Conservation (phyloP, 164 flowering plant species). For the Annona squamosa region DNA sequence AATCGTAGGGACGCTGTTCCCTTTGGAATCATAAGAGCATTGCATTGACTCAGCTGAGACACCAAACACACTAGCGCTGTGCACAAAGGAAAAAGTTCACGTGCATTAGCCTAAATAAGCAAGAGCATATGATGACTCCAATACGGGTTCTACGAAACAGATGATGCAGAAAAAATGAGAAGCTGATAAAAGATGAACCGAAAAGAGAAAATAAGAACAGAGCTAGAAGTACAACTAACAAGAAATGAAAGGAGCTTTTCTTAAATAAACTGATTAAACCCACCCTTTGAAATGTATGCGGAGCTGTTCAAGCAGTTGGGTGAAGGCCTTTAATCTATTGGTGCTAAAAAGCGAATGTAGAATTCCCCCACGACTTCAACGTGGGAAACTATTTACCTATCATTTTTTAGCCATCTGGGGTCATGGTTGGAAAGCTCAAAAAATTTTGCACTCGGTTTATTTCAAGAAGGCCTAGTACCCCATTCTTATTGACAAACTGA, state of each 20-base stretch:
- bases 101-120: neutral
- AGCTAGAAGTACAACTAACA: neutral
- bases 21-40: constrained; percentile 69
- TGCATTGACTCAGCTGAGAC: constrained; percentile 97
- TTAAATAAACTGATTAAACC: neutral
- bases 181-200: neutral
- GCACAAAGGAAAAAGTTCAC: constrained; percentile 1
- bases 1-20: constrained; percentile 88
- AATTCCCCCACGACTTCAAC: neutral
- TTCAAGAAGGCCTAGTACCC: no score
- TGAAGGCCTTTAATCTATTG: neutral
- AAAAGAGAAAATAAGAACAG: neutral
- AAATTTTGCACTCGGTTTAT: no score
- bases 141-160: neutral
- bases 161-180: neutral
- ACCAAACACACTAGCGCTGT: constrained; percentile 88
- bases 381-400: neutral
- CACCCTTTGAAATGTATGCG: neutral
- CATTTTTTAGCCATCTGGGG: neutral
- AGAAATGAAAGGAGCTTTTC: neutral
- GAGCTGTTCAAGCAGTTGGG: neutral
- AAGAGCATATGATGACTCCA: neutral
- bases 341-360: neutral
- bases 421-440: neutral
- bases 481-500: neutral